Percentiles rank a stretch among this genome's conserved stretches.
Evolutionary conservation across 345 rosid species (phyloP).

Genomic region (Fremontodendron californicum): DNA sequence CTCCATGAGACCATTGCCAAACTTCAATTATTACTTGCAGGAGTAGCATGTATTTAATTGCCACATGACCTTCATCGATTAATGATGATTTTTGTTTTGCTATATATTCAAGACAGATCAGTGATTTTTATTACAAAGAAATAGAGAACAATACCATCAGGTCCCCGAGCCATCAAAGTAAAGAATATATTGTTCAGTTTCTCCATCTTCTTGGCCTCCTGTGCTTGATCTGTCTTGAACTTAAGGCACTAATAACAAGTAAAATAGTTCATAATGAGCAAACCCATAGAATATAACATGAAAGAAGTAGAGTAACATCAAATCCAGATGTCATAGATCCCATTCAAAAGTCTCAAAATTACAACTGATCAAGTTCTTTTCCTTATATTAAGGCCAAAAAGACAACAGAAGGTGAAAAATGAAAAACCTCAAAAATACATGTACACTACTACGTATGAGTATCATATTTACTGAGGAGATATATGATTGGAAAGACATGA

Average conservation of each 20-base stretch:
- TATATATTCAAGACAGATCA: not conserved
- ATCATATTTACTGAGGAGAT: not conserved
- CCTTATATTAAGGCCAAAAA: not conserved
- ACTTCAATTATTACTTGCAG: not conserved
- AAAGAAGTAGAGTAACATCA: not conserved
- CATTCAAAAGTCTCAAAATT: not conserved
- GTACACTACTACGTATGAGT: not conserved
- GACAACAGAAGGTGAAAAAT: not conserved
- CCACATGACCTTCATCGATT: not conserved
- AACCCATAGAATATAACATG: not conserved
- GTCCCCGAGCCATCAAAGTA: conserved; percentile 89
- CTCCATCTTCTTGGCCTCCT: conserved; percentile 98
- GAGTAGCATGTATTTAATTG: not conserved
- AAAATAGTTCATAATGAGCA: conserved; percentile 2
- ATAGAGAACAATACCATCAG: conserved; percentile 56
- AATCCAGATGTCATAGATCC: conserved; percentile 2
- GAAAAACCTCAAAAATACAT: not conserved
- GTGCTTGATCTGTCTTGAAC: conserved; percentile 99
- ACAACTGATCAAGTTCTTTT: not conserved
- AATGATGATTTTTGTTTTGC: not conserved
- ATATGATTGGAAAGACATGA: not conserved
- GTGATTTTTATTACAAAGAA: not conserved
- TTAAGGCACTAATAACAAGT: conserved; percentile 67
- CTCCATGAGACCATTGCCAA: not conserved
- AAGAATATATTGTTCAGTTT: conserved; percentile 89